A percentile compares a stretch with the other conserved stretches of the same genome.
Evolutionary conservation across 2,329 filamentous ascomycete genomes (phyloP).

Genomic region (Alternaria triticimaculans): DNA sequence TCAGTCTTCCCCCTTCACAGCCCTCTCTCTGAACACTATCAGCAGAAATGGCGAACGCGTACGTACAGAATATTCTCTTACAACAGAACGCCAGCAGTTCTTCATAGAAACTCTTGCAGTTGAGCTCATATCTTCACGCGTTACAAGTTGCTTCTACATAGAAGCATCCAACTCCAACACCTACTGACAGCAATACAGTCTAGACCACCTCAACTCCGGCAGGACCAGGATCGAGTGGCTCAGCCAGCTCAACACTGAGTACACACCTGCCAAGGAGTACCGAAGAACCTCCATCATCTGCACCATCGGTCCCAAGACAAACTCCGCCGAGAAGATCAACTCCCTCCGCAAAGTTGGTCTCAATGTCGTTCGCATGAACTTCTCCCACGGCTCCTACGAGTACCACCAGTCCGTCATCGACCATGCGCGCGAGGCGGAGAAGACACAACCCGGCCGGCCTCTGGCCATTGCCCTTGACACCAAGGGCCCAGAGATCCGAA

Average conservation of each 20-base stretch:
- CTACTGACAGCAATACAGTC: conserved; percentile 25
- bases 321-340: conserved; percentile 97
- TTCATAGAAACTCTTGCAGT: background rate
- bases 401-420: conserved; percentile 99
- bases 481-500: conserved; percentile 87
- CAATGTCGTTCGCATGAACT: conserved; percentile 99
- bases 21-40: conserved; percentile 11
- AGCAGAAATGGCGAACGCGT: conserved; percentile 69
- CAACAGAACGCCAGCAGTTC: background rate
- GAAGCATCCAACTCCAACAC: background rate
- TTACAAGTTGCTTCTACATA: background rate
- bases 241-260: conserved; percentile 85
- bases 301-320: conserved; percentile 99
- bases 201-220: conserved; percentile 77
- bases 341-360: conserved; percentile 87
- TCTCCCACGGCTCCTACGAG: conserved; percentile 91
- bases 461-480: conserved; percentile 92
- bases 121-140: background rate
- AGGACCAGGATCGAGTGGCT: conserved; percentile 76
- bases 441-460: conserved; percentile 77
- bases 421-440: conserved; percentile 88
- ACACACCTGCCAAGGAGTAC: conserved; percentile 85
- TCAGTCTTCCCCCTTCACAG: conserved; percentile 14
- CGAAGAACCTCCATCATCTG: conserved; percentile 98
- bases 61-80: conserved; percentile 48